Evolutionary conservation across 225 moss, liverwort and hornwort species (phyloP), one percentile per base, ranked within the genome.

Genomic region (Sphagnum tenellum): DNA sequence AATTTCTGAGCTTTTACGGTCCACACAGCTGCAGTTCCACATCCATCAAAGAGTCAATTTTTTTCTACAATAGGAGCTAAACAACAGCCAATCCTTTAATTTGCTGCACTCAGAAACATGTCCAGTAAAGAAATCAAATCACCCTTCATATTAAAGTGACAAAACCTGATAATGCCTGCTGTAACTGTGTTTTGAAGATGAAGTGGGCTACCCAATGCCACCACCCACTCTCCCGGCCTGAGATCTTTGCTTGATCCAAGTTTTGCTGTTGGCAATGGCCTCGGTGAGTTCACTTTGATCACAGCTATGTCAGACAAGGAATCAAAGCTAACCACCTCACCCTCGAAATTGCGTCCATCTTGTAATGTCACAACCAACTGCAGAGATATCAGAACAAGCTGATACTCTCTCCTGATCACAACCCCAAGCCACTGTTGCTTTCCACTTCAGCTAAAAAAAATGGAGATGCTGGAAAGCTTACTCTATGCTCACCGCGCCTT

Each of bases 141-240:
- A 29, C 29, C 29, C 29, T 29, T 29, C 29, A 29, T 29, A 29
- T 29, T 29, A 29, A 29, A 29, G 29, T 29, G 29, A 29, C 29
- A 29, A 29, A 72, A 95, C 92, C 95, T 92, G 69, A 95, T 86
- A 70, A 95, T 95, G 50, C 95, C 92, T 72, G 84, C 92, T 51
- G 95, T 95, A 47, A 95, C 89, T 45, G 95, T 83, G 72, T 95
- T 95, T 69, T 89, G 89, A 72, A 95, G 84, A 83, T 86, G 88
- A 70, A 89, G 77, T 73, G 95, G 95, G 78, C 95, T 95, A 71
- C 92, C 95, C 67, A 95, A 72, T 65, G 95, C 92, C 80, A 95
- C 75, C 75, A 95, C 95, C 89, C 86, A 89, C 73, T 95, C 95
- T 74, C 92, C 95, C 67, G 89, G 88, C 79, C 95, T 81, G 61